Percentiles rank a stretch among this genome's conserved stretches.
Evolutionary conservation across 768 basidiomycete species (phyloP).

Genomic region (Suillus weaverae): DNA sequence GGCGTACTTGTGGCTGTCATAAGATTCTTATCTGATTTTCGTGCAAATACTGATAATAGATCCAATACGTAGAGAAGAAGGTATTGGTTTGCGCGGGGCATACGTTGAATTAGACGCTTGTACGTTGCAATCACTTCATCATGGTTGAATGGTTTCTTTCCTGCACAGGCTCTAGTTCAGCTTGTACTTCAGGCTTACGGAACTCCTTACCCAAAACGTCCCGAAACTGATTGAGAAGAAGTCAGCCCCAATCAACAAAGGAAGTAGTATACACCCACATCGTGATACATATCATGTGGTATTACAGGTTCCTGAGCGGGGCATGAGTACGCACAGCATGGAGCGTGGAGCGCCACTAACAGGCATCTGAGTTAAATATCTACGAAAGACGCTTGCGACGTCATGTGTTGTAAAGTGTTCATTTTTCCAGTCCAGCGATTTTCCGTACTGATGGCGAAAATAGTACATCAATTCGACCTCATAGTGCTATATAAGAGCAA

Average conservation of each 20-base stretch:
- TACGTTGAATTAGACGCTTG: conserved; percentile 77
- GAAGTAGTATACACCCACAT: conserved; percentile 50
- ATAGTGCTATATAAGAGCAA: not conserved
- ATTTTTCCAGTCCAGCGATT: conserved; percentile 86
- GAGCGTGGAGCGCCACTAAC: conserved; percentile 48
- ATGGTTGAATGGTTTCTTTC: conserved; percentile 65
- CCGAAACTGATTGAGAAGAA: conserved; percentile 57
- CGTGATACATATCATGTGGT: conserved; percentile 85
- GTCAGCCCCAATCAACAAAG: conserved; percentile 15
- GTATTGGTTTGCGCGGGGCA: conserved; percentile 91
- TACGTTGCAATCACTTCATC: conserved; percentile 77
- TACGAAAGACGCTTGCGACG: conserved; percentile 92
- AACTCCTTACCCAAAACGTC: conserved; percentile 63
- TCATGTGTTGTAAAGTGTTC: conserved; percentile 92
- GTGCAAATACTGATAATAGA: conserved; percentile 90
- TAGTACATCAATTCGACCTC: conserved; percentile 4
- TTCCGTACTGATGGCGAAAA: conserved; percentile 70
- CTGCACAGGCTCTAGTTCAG: conserved; percentile 36
- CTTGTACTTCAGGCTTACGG: not conserved
- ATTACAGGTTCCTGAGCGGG: conserved; percentile 84
- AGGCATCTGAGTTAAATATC: conserved; percentile 96
- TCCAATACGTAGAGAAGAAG: conserved; percentile 97
- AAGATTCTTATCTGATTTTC: conserved; percentile 87
- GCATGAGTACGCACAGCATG: conserved; percentile 10
- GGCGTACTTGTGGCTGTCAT: conserved; percentile 93